phyloP scores from a whole-genome alignment of 345 rosid genomes.

The Balakata baccata region DNA sequence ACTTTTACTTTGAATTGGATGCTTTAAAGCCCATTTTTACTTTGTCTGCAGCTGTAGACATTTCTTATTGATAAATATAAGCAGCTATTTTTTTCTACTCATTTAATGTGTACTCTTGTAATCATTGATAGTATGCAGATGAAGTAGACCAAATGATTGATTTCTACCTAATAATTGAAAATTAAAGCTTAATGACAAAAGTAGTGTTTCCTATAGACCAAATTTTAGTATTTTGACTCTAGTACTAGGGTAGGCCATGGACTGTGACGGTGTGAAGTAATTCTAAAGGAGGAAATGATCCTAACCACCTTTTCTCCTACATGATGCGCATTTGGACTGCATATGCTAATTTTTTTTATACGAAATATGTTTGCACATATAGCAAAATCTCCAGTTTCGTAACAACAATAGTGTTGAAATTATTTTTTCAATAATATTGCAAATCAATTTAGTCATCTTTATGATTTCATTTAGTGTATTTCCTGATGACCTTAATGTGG shows the following conservation, averaged over 20 bases:
- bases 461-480: background rate
- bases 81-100: background rate
- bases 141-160: background rate
- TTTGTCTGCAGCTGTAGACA: background rate
- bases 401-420: background rate
- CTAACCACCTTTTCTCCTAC: background rate
- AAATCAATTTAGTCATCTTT: background rate
- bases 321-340: background rate
- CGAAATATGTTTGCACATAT: background rate
- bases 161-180: background rate
- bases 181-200: background rate
- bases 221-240: background rate
- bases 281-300: background rate
- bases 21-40: background rate
- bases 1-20: too few relatives aligned
- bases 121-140: background rate
- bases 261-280: background rate
- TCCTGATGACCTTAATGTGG: background rate
- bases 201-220: background rate
- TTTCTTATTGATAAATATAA: background rate
- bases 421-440: background rate
- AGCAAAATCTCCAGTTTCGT: too few relatives aligned
- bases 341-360: background rate
- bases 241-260: background rate
- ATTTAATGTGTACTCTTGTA: conserved; percentile 1